Evolutionary conservation across 495 filamentous ascomycete genomes (phyloP).

Genomic region (Articulospora tetracladia): DNA sequence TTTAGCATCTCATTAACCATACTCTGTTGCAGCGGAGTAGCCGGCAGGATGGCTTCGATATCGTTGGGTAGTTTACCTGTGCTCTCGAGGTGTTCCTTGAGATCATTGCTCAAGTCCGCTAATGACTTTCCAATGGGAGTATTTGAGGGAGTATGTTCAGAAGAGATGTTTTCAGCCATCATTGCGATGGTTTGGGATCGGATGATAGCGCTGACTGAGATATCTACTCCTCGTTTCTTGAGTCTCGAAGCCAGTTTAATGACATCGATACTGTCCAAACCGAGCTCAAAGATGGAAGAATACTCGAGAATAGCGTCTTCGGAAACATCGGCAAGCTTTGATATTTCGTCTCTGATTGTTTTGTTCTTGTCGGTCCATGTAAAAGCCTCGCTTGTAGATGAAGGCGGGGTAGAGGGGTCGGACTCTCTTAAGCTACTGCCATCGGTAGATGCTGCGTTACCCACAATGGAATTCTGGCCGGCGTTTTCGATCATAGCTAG

Average conservation of each 20-base stretch:
- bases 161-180: slow-evolving; percentile 31
- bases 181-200: slow-evolving; percentile 58
- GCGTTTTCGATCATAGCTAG: slow-evolving; percentile 2
- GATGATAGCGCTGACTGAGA: slow-evolving; percentile 68
- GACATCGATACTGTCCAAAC: slow-evolving; percentile 83
- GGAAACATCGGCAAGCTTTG: slow-evolving; percentile 50
- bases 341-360: slow-evolving; percentile 54
- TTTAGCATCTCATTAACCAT: slow-evolving; percentile 74
- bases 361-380: slow-evolving; percentile 48
- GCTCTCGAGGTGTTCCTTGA: slow-evolving; percentile 33
- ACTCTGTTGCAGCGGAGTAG: slow-evolving; percentile 75
- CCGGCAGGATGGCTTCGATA: slow-evolving; percentile 53
- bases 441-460: background rate
- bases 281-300: slow-evolving; percentile 79
- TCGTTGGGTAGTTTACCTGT: slow-evolving; percentile 28
- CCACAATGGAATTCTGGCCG: slow-evolving; percentile 3
- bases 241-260: slow-evolving; percentile 65
- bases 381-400: slow-evolving; percentile 29
- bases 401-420: background rate
- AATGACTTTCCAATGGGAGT: slow-evolving; percentile 17
- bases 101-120: slow-evolving; percentile 27
- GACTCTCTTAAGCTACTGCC: background rate
- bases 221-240: slow-evolving; percentile 48
- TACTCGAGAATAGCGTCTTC: slow-evolving; percentile 53
- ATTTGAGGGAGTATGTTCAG: background rate